These are phyloP conservation scores for Baorangia bicolor DNA, from an alignment of 768 basidiomycete genomes.

Conservation along the genomic window DNA sequence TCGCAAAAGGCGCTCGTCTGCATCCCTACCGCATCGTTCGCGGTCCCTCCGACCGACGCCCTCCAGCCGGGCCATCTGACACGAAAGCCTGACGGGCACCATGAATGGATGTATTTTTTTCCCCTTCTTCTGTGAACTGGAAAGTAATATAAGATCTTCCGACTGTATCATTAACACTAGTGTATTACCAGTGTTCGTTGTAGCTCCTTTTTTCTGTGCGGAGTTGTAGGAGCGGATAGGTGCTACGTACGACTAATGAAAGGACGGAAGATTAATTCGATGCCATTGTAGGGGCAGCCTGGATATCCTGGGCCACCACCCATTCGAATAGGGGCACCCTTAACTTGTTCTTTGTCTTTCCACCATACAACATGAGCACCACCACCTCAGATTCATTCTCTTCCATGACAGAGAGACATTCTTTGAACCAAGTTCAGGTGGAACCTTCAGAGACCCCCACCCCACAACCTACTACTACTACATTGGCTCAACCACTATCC, in stretches of 20 bases:
- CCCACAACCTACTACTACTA: too few relatives aligned
- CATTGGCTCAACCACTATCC: too few relatives aligned
- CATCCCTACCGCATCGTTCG: slow-evolving; percentile 57
- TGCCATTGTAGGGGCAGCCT: too few relatives aligned
- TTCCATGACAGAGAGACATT: too few relatives aligned
- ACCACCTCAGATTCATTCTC: too few relatives aligned
- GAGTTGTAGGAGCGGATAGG: neutral
- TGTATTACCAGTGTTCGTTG: slow-evolving; percentile 14
- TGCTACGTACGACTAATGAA: neutral
- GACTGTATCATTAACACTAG: slow-evolving; percentile 20
- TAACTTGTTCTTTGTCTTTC: too few relatives aligned
- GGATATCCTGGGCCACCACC: too few relatives aligned
- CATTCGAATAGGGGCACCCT: too few relatives aligned
- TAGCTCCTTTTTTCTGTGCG: neutral
- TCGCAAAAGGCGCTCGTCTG: slow-evolving; percentile 48
- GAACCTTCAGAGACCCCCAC: too few relatives aligned
- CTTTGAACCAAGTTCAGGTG: too few relatives aligned
- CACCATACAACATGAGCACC: too few relatives aligned
- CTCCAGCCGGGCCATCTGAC: neutral
- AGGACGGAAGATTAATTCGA: neutral
- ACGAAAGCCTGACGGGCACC: neutral
- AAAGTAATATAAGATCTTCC: neutral
- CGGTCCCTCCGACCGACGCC: slow-evolving; percentile 9
- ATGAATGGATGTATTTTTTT: neutral
- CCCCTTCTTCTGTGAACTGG: neutral